A percentile compares a stretch with the other conserved stretches of the same genome.
Conservation (phyloP, 139 green algal genomes). For the Chlamydomonas incerta region DNA sequence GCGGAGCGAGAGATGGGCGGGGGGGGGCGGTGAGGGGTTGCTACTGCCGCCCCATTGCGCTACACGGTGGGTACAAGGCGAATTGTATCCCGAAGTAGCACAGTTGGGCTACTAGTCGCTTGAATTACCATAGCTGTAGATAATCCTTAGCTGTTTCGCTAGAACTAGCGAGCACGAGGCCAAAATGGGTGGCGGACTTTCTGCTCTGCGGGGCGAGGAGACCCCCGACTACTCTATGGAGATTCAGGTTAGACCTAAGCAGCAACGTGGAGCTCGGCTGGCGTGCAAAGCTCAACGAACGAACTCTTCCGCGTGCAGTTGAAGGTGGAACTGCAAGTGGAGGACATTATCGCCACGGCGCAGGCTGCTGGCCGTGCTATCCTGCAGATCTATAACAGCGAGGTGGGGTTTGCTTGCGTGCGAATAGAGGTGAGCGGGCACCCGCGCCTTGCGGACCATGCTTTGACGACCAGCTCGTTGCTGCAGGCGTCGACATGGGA, state of each 20-base stretch:
- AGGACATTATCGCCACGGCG: constrained; percentile 71
- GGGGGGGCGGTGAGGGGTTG: no score
- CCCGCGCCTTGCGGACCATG: neutral
- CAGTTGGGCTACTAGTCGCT: no score
- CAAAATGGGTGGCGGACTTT: constrained; percentile 29
- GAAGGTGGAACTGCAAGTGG: constrained; percentile 45
- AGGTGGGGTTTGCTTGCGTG: constrained; percentile 54
- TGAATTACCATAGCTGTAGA: no score
- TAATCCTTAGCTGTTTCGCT: no score
- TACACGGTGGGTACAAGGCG: no score
- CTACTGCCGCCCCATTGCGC: neutral
- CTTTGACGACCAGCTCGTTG: neutral
- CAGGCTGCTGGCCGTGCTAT: constrained; percentile 79
- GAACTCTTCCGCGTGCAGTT: neutral
- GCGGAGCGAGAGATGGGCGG: no score
- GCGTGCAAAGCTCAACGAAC: neutral
- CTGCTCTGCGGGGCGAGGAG: neutral
- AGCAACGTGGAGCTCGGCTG: neutral
- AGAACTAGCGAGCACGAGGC: neutral
- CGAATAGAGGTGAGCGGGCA: constrained; percentile 40
- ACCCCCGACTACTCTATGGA: constrained; percentile 34
- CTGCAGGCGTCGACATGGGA: constrained; percentile 57
- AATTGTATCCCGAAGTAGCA: no score
- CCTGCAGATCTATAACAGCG: constrained; percentile 79
- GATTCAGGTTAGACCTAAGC: neutral